Evolutionary conservation across 495 filamentous ascomycete species (phyloP).

Genomic region (Podospora fimiseda): DNA sequence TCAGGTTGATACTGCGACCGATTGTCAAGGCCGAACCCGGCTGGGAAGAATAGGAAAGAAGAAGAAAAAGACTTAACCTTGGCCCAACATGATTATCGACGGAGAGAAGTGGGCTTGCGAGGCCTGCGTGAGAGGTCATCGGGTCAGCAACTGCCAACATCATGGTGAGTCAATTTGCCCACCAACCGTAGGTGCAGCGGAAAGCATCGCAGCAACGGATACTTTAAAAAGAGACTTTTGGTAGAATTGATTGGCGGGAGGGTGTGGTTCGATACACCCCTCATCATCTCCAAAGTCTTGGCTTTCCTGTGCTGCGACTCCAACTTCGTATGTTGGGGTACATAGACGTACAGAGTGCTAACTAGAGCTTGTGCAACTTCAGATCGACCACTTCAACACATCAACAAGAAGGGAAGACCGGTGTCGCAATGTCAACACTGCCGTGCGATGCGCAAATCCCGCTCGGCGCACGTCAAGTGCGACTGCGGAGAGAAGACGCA

Average conservation of each 20-base stretch:
- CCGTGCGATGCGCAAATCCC: constrained; percentile 93
- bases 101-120: constrained; percentile 90
- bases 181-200: constrained; percentile 22
- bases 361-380: constrained; percentile 19
- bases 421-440: constrained; percentile 98
- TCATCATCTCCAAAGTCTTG: constrained; percentile 10
- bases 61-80: not conserved
- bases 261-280: constrained; percentile 2
- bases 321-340: not conserved
- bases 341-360: constrained; percentile 13
- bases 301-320: not conserved
- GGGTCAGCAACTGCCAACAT: constrained; percentile 92
- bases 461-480: constrained; percentile 91
- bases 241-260: not conserved
- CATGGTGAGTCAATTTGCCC: constrained; percentile 55
- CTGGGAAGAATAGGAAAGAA: constrained; percentile 3
- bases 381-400: constrained; percentile 92
- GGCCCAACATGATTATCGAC: constrained; percentile 65
- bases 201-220: constrained; percentile 18
- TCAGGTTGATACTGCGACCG: not conserved
- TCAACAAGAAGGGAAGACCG: constrained; percentile 97
- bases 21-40: not conserved
- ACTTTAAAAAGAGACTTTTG: constrained; percentile 2
- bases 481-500: constrained; percentile 90
- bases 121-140: constrained; percentile 88